Base-by-base conservation (phyloP, 2,329 filamentous ascomycete genomes). In the Aspergillus fumigatus region DNA sequence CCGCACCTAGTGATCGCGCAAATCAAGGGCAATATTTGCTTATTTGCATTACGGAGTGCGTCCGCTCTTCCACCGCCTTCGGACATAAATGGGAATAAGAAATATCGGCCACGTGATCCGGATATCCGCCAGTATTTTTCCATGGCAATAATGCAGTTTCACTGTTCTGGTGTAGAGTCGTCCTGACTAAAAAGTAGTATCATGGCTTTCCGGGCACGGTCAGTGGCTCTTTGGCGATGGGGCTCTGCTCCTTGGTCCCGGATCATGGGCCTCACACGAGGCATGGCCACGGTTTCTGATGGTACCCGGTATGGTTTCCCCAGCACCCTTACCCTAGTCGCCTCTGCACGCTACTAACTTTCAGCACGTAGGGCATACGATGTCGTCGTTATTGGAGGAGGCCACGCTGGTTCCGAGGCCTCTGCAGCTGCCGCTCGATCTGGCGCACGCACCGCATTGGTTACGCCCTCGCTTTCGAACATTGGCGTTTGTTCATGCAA, bases 401-500 rank as follows among this genome's bases (percentile, higher is more conserved):
- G 94, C 27, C 94, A 99, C 79, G 94, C 94, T 55, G 94, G 94
- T 50, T 89, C 92, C 53, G 94, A 99, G 80, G 94, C 94, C 57
- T 93, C 89, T 62, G 88, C 94, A 10, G 94, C 93, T 2, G 90
- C 94, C 14, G 94, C 94, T 48, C 85, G 94, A 67, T 84, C 89
- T 17, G 94, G 94, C 52, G 94, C 93, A 51, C 86, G 87, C 66
- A 97, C 94, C 45, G 93, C 89, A 1, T 83, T 99, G 63, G 82
- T 99, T 50, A 99, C 94, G 1, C 94, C 93, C 2, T 91, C 89
- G 58, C 75, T 90, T 56, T 87, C 92, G 57, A 96, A 97, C 66
- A 86, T 97, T 21, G 93, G 93, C 54, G 90, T 94, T 29, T 97
- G 93, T 77, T 97, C 92, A 38, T 97, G 93, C 77, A 97, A 97